Base-by-base conservation (phyloP, 2,329 filamentous ascomycete species). In the Davidsoniella eucalypti region DNA sequence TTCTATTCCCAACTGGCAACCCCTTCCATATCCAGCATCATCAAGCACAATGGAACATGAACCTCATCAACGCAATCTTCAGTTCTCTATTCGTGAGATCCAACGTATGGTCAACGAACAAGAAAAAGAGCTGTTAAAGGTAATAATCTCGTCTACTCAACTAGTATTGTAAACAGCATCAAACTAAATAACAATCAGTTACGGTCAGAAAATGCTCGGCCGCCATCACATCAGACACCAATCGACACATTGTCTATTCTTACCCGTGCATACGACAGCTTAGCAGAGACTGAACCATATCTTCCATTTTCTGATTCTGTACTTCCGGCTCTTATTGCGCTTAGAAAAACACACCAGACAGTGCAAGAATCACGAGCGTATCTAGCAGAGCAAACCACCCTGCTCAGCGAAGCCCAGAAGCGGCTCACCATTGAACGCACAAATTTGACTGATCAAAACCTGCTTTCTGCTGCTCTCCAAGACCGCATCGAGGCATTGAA, bases 301-400 rank as follows among this genome's bases (percentile, higher is more conserved):
- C 66, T 90, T 18, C 84, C 85, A 2, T 69, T 71, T 21, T 67
- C 76, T 8, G 75, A 73, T 46, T 90, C 85, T 17, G 69, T 80
- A 5, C 64, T 92, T 5, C 83, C 84, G 3, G 76, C 80, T 5
- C 68, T 93, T 4, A 61, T 92, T 39, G 84, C 85, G 5, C 64
- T 87, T 49, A 78, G 82, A 47, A 78, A 75, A 57, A 79, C 81
- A 2, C 72, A 80, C 52, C 69, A 73, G 51, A 78, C 78, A 14
- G 73, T 84, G 45, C 63, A 70, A 53, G 79, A 85, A 56, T 82
- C 79, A 16, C 78, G 75, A 56, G 65, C 67, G 17, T 78, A 78
- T 49, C 69, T 85, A 10, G 60, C 62, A 4, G 61, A 66, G 3
- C 71, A 73, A 36, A 62, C 62, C 12, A 52, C 62, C 5, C 62